These are phyloP conservation scores for Diplodia seriata DNA, from an alignment of 2,329 filamentous ascomycete species.

Conservation along the genomic window DNA sequence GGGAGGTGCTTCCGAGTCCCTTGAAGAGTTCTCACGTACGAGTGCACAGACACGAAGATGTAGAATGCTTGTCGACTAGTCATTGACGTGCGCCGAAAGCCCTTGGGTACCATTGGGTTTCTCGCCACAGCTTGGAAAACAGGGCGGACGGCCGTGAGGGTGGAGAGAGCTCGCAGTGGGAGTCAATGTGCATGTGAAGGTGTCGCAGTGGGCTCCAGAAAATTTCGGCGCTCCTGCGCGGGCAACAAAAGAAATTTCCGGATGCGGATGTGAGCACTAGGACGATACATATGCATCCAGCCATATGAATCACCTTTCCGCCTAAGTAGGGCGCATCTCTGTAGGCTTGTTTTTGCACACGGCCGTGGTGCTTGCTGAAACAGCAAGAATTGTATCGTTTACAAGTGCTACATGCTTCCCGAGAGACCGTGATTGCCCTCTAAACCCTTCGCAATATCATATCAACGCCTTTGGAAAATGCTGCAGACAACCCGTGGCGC, in stretches of 20 bases:
- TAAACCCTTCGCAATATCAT: background rate
- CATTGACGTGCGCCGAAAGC: background rate
- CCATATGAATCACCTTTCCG: too few relatives aligned
- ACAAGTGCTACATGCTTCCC: background rate
- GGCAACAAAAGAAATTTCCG: too few relatives aligned
- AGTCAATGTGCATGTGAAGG: background rate
- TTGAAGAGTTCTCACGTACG: background rate
- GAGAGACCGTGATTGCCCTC: background rate
- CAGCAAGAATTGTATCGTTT: constrained; percentile 4
- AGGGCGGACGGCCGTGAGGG: background rate
- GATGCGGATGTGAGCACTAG: too few relatives aligned
- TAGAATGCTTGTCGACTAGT: background rate
- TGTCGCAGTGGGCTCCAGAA: background rate
- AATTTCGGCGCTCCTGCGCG: too few relatives aligned
- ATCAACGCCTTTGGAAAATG: constrained; percentile 17
- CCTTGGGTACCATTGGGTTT: background rate
- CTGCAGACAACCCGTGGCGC: constrained; percentile 1
- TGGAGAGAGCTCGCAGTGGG: too few relatives aligned
- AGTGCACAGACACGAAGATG: background rate
- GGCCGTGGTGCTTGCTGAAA: background rate
- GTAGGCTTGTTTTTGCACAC: too few relatives aligned
- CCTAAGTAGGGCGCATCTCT: too few relatives aligned
- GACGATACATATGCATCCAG: too few relatives aligned
- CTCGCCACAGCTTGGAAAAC: background rate
- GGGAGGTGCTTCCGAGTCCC: background rate